These are phyloP conservation scores for Aspergillus sp. DNA, from an alignment of 2,329 filamentous ascomycete genomes.

Conservation along the genomic window DNA sequence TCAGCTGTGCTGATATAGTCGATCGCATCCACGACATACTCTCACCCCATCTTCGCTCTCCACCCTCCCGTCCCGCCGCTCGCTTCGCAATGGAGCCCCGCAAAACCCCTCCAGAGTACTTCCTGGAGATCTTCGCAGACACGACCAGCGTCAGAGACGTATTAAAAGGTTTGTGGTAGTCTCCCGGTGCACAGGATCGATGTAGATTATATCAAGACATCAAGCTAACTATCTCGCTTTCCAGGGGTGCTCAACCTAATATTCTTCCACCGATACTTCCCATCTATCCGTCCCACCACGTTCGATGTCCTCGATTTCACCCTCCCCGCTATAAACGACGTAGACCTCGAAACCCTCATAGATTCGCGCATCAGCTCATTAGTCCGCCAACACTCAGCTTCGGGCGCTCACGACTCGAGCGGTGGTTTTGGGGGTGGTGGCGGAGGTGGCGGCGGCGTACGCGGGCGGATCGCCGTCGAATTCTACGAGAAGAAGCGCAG, in stretches of 20 bases:
- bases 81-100: slow-evolving; percentile 58
- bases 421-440: slow-evolving; percentile 26
- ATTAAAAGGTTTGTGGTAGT: slow-evolving; percentile 69
- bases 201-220: not conserved
- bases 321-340: slow-evolving; percentile 83
- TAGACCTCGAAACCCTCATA: slow-evolving; percentile 89
- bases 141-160: slow-evolving; percentile 86
- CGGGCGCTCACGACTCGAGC: slow-evolving; percentile 19
- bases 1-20: not conserved
- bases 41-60: not conserved
- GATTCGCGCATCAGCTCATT: slow-evolving; percentile 80
- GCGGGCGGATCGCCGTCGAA: slow-evolving; percentile 80
- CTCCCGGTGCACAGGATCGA: too few species aligned
- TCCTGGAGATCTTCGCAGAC: slow-evolving; percentile 90
- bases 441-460: slow-evolving; percentile 53
- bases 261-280: slow-evolving; percentile 98
- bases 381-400: slow-evolving; percentile 67
- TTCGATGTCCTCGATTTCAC: slow-evolving; percentile 89
- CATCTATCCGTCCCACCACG: slow-evolving; percentile 75
- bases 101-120: slow-evolving; percentile 76
- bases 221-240: not conserved
- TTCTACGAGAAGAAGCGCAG: slow-evolving; percentile 92
- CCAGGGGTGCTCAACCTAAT: slow-evolving; percentile 91
- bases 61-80: not conserved
- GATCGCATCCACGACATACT: not conserved